A percentile compares a stretch with the other conserved stretches of the same genome.
Conservation (phyloP, 345 rosid genomes). For the Eucalyptus paniculata region DNA sequence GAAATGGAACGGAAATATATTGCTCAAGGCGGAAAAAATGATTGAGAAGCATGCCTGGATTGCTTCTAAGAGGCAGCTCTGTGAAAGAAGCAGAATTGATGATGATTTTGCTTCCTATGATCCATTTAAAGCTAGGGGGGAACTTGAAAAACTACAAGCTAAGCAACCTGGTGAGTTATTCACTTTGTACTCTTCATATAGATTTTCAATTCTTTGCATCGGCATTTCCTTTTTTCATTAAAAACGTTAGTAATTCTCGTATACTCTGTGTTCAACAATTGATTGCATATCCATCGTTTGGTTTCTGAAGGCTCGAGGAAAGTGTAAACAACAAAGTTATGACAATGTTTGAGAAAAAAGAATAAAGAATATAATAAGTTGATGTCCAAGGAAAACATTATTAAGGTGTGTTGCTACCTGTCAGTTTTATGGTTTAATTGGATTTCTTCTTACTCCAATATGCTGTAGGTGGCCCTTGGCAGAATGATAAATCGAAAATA, state of each 20-base stretch:
- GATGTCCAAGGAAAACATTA: conserved; percentile 71
- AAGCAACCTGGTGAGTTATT: conserved; percentile 62
- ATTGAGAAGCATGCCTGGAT: conserved; percentile 96
- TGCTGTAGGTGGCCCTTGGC: neutral
- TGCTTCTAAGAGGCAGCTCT: conserved; percentile 78
- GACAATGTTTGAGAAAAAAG: conserved; percentile 96
- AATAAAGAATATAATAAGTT: conserved; percentile 73
- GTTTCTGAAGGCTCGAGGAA: conserved; percentile 55
- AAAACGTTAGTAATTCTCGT: neutral
- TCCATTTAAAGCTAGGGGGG: conserved; percentile 59
- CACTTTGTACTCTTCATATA: neutral
- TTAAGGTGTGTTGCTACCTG: conserved; percentile 46
- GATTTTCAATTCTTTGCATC: neutral
- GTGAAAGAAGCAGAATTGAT: conserved; percentile 85
- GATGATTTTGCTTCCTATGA: conserved; percentile 77
- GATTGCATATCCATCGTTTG: neutral
- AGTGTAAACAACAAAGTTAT: conserved; percentile 96
- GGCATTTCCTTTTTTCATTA: neutral
- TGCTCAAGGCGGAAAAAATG: conserved; percentile 74
- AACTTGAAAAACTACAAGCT: conserved; percentile 68
- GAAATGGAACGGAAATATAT: conserved; percentile 71
- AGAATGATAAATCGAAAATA: conserved; percentile 69
- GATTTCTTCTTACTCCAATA: neutral
- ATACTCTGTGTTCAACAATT: neutral
- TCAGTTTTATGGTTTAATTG: neutral